Evolutionary conservation across 73 alveolate species (phyloP).

Genomic region (Urostyla sp.): DNA sequence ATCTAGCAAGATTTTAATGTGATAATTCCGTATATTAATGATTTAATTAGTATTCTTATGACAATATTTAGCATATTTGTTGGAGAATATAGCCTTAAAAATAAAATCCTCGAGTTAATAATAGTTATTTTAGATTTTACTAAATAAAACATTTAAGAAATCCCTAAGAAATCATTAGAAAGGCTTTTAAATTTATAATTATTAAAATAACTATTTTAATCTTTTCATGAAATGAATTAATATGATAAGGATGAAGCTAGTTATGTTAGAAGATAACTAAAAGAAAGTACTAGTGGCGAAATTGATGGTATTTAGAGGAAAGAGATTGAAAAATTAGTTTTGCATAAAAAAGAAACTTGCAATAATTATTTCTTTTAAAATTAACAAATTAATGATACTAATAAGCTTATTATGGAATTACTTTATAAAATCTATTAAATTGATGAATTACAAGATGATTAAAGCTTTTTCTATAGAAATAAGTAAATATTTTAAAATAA

Average conservation of each 20-base stretch:
- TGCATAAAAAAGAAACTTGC: slow-evolving; percentile 4
- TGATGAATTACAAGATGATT: slow-evolving; percentile 10
- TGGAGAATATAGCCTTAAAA: slow-evolving; percentile 34
- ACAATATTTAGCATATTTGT: slow-evolving; percentile 27
- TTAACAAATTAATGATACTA: background rate
- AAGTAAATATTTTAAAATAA: slow-evolving; percentile 12
- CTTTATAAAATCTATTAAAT: slow-evolving; percentile 25
- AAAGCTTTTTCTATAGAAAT: slow-evolving; percentile 4
- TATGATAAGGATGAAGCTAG: slow-evolving; percentile 31
- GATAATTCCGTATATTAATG: background rate
- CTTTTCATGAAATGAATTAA: background rate
- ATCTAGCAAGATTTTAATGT: background rate
- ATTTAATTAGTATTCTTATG: slow-evolving; percentile 19
- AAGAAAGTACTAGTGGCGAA: slow-evolving; percentile 24
- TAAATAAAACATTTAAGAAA: background rate
- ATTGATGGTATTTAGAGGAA: slow-evolving; percentile 37
- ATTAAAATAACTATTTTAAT: slow-evolving; percentile 13
- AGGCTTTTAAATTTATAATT: slow-evolving; percentile 2
- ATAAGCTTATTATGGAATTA: background rate
- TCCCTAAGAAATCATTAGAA: background rate
- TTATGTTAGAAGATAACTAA: slow-evolving; percentile 27
- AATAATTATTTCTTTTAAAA: background rate
- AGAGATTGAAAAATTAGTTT: slow-evolving; percentile 37
- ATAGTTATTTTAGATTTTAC: slow-evolving; percentile 27
- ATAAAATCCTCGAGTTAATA: slow-evolving; percentile 24